A percentile compares a stretch with the other conserved stretches of the same genome.
phyloP scores from a whole-genome alignment of 2,329 filamentous ascomycete genomes.

The Plectosphaerella cucumerina region DNA sequence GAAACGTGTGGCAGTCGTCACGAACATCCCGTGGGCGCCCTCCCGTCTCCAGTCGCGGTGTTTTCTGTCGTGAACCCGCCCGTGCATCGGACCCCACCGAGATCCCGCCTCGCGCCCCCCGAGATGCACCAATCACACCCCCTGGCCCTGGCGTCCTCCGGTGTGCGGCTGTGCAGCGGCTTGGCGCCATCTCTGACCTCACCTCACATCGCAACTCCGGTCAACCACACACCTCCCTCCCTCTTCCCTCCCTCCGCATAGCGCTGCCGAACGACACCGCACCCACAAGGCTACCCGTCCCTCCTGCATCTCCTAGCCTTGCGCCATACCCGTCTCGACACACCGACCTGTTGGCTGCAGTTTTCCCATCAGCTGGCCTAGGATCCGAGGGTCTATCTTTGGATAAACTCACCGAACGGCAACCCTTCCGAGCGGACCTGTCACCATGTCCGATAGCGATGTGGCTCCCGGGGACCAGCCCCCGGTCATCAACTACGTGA shows the following conservation, averaged over 20 bases:
- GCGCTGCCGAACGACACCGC: background rate
- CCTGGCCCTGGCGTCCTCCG: background rate
- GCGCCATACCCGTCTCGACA: background rate
- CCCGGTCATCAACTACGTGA: slow-evolving; percentile 71
- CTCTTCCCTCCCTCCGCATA: background rate
- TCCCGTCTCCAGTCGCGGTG: background rate
- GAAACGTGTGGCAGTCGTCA: no score
- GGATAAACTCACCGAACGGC: background rate
- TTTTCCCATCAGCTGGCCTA: background rate
- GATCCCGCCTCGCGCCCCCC: background rate
- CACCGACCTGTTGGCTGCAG: background rate
- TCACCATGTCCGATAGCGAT: background rate
- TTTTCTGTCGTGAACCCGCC: no score
- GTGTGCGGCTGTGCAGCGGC: slow-evolving; percentile 1
- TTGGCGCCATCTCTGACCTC: slow-evolving; percentile 2
- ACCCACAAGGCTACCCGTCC: background rate
- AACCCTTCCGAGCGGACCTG: background rate
- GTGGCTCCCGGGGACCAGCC: slow-evolving; percentile 27
- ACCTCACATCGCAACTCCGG: slow-evolving; percentile 4
- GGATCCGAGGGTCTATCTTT: background rate
- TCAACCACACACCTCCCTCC: background rate
- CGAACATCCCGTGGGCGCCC: background rate
- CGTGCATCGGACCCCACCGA: no score
- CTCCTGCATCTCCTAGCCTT: background rate
- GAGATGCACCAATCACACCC: background rate